Conservation (phyloP, 257 asterid genomes). For the Echites panduratus region DNA sequence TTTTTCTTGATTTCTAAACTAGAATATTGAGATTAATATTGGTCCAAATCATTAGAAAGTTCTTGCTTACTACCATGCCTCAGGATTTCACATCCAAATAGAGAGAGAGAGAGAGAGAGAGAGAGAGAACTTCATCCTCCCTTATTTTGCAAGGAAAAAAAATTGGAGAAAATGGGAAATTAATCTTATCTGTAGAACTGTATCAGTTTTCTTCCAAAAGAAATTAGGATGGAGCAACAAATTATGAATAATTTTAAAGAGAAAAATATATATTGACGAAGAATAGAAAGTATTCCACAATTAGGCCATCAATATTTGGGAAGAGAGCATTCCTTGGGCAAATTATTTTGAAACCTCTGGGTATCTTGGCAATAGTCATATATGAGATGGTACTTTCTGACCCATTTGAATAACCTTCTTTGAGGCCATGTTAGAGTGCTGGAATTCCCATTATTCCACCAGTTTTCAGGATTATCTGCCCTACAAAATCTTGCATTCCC, state of each 20-base stretch:
- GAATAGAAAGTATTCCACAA: no score
- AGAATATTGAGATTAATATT: no score
- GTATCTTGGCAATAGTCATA: conserved; percentile 77
- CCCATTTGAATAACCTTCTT: conserved; percentile 69
- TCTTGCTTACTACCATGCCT: no score
- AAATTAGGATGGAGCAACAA: neutral
- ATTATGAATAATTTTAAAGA: neutral
- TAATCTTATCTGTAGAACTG: no score
- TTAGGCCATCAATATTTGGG: conserved; percentile 51
- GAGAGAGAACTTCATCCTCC: no score
- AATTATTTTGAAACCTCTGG: conserved; percentile 46
- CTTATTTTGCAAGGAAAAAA: no score
- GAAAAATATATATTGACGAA: neutral
- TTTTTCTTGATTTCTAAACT: no score
- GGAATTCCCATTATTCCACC: conserved; percentile 61
- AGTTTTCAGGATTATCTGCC: conserved; percentile 35
- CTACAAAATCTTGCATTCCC: conserved; percentile 42
- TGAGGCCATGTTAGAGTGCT: conserved; percentile 49
- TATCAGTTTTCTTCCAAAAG: no score
- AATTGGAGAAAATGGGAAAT: no score
- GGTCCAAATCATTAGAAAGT: no score
- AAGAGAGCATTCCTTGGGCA: conserved; percentile 72
- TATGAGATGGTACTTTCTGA: conserved; percentile 39
- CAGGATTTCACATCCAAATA: no score
- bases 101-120: no score